Conservation (phyloP, 2,329 filamentous ascomycete species). For the Rhinocladiella mackenziei region DNA sequence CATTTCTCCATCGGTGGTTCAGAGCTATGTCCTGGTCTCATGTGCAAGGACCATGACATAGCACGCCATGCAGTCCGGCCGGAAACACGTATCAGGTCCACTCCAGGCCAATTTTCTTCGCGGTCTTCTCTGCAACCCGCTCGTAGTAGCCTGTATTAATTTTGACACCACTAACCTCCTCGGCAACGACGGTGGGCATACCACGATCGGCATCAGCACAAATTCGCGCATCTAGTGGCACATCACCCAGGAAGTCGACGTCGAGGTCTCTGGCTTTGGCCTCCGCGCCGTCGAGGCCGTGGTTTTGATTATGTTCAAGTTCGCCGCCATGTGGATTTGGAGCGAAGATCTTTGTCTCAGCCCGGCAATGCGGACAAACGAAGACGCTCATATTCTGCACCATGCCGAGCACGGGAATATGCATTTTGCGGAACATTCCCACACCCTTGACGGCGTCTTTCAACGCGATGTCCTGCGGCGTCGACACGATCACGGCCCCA, state of each 20-base stretch:
- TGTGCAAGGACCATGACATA: no score
- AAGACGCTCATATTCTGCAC: conserved; percentile 91
- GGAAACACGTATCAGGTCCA: conserved; percentile 32
- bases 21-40: no score
- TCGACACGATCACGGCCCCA: conserved; percentile 80
- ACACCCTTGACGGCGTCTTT: conserved; percentile 90
- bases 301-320: not conserved
- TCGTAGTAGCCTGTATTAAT: conserved; percentile 68
- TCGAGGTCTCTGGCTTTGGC: conserved; percentile 67
- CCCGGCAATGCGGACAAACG: conserved; percentile 70
- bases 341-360: conserved; percentile 73
- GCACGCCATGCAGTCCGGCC: no score
- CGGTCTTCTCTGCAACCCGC: conserved; percentile 59
- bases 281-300: conserved; percentile 55
- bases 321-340: conserved; percentile 2
- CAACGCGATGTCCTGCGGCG: conserved; percentile 86
- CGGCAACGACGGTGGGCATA: conserved; percentile 83
- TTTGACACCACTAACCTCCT: conserved; percentile 59
- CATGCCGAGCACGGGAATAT: conserved; percentile 73
- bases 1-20: no score
- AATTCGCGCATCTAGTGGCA: conserved; percentile 81
- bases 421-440: conserved; percentile 84
- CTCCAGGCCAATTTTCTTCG: conserved; percentile 41
- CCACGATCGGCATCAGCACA: conserved; percentile 83
- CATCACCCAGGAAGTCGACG: conserved; percentile 79